phyloP scores from a whole-genome alignment of 148 eudicot species.

The Cornus suecica region DNA sequence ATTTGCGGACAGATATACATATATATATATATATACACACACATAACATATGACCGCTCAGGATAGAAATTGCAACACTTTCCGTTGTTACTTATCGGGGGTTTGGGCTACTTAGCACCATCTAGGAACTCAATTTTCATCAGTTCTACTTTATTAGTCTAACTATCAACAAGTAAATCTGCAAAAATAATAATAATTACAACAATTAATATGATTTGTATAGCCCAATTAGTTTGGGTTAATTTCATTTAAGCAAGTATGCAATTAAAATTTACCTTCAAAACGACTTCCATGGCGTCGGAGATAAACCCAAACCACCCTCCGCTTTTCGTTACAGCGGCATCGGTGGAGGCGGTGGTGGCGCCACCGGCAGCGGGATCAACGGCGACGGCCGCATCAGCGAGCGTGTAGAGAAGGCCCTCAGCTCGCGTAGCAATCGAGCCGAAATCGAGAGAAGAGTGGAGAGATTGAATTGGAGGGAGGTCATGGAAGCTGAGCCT shows the following conservation, averaged over 20 bases:
- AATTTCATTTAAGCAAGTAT: not conserved
- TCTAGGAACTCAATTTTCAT: not conserved
- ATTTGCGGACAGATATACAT: too few species aligned
- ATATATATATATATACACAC: too few species aligned
- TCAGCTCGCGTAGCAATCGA: constrained; percentile 56
- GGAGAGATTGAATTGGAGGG: constrained; percentile 49
- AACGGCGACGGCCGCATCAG: constrained; percentile 89
- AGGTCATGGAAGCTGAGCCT: constrained; percentile 59
- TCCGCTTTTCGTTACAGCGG: constrained; percentile 60
- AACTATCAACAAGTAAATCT: not conserved
- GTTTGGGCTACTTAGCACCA: not conserved
- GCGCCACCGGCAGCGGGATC: constrained; percentile 34
- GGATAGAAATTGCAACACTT: not conserved
- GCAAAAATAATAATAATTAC: not conserved
- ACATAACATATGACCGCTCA: too few species aligned
- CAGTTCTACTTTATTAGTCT: not conserved
- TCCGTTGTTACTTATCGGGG: not conserved
- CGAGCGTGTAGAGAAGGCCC: constrained; percentile 73
- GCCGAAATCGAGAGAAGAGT: constrained; percentile 38
- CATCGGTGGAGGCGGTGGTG: constrained; percentile 19
- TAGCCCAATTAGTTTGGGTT: not conserved
- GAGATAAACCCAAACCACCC: constrained; percentile 96
- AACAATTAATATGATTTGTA: not conserved
- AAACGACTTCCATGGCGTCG: constrained; percentile 92
- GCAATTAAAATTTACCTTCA: constrained; percentile 50